Conservation (phyloP, 1,284 basidiomycete species). For the Rhodotorula sp. region DNA sequence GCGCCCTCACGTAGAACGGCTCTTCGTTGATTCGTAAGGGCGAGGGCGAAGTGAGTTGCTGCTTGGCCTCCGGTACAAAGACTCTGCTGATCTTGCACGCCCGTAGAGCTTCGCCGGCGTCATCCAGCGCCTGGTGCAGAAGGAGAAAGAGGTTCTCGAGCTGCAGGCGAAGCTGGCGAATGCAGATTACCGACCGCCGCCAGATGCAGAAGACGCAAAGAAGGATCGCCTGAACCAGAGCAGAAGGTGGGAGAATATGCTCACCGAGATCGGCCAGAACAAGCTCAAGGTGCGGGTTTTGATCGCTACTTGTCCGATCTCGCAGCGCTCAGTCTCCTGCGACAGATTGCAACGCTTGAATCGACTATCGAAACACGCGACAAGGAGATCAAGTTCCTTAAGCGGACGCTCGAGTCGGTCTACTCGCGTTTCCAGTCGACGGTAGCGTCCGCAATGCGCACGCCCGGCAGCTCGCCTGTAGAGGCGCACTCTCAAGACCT, state of each 20-base stretch:
- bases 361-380: slow-evolving; percentile 58
- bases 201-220: slow-evolving; percentile 57
- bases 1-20: slow-evolving; percentile 2
- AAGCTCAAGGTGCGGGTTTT: slow-evolving; percentile 60
- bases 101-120: slow-evolving; percentile 66
- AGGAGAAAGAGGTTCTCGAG: slow-evolving; percentile 77
- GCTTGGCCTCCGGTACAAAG: too few relatives aligned
- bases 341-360: slow-evolving; percentile 62
- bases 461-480: neutral
- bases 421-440: slow-evolving; percentile 68
- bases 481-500: slow-evolving; percentile 50
- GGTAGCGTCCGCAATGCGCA: slow-evolving; percentile 53
- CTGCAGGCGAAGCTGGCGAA: slow-evolving; percentile 64
- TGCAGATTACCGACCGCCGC: slow-evolving; percentile 57
- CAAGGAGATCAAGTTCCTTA: slow-evolving; percentile 72
- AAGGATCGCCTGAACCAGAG: slow-evolving; percentile 75
- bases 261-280: slow-evolving; percentile 71
- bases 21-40: slow-evolving; percentile 27
- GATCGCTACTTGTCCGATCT: slow-evolving; percentile 6
- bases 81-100: neutral
- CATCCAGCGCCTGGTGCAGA: slow-evolving; percentile 75
- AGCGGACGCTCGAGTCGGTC: slow-evolving; percentile 78
- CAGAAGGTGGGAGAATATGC: slow-evolving; percentile 71
- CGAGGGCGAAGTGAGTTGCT: slow-evolving; percentile 55
- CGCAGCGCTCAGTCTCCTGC: neutral